Conservation (phyloP, 371 early-diverging fungal genomes). For the Mucor piriformis region DNA sequence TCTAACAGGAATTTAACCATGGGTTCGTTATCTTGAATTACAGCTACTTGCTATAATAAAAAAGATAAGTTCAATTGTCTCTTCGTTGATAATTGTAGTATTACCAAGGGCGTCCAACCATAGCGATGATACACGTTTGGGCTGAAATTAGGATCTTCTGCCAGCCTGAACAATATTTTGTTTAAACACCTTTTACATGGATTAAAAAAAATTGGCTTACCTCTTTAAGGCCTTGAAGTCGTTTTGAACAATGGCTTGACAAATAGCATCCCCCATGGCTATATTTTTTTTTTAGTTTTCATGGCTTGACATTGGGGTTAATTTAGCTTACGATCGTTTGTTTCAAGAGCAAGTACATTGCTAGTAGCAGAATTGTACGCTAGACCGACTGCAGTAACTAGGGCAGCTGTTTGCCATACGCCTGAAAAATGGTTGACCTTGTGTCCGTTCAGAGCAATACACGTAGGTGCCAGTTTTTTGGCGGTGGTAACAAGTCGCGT, state of each 20-base stretch:
- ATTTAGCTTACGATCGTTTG: conserved; percentile 15
- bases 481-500: not conserved
- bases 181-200: not conserved
- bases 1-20: conserved; percentile 49
- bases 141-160: conserved; percentile 50
- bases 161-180: conserved; percentile 25
- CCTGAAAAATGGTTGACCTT: not conserved
- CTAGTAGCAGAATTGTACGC: not conserved
- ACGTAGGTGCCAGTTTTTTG: not conserved
- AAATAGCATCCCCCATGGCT: conserved; percentile 45
- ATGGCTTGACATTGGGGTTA: not conserved
- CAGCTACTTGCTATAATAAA: conserved; percentile 45
- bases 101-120: conserved; percentile 59
- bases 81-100: too few relatives aligned
- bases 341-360: conserved; percentile 25
- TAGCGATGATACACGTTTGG: conserved; percentile 50
- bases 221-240: conserved; percentile 41
- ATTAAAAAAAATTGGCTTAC: conserved; percentile 14
- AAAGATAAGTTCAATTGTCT: too few relatives aligned
- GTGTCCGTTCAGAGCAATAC: conserved; percentile 1
- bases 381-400: not conserved
- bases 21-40: conserved; percentile 51
- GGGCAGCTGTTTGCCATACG: conserved; percentile 2
- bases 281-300: not conserved
- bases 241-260: conserved; percentile 49